phyloP scores from a whole-genome alignment of 2,329 filamentous ascomycete genomes.

The Tolypocladium capitatum region DNA sequence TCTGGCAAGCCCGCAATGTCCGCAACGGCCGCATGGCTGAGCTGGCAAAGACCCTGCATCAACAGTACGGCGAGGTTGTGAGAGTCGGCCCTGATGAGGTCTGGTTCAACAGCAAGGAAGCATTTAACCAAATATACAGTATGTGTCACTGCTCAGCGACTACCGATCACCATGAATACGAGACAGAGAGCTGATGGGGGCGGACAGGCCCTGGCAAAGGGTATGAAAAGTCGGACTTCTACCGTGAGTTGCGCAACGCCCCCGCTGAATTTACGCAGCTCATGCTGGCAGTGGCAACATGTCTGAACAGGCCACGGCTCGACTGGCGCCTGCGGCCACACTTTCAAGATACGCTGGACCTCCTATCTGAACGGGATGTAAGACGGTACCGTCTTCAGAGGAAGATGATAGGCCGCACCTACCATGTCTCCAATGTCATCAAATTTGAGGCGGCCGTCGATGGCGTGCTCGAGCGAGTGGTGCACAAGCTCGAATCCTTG shows the following conservation, averaged over 20 bases:
- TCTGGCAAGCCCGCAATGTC: slow-evolving; percentile 34
- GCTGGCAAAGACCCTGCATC: slow-evolving; percentile 31
- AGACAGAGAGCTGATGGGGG: not conserved
- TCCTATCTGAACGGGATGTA: slow-evolving; percentile 34
- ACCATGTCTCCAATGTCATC: slow-evolving; percentile 27
- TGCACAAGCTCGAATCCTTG: slow-evolving; percentile 22
- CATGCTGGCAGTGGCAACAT: slow-evolving; percentile 26
- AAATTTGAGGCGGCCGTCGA: slow-evolving; percentile 29
- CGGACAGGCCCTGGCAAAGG: slow-evolving; percentile 31
- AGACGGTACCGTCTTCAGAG: slow-evolving; percentile 34
- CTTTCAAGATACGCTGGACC: slow-evolving; percentile 32
- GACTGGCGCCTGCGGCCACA: slow-evolving; percentile 22
- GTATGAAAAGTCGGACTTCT: slow-evolving; percentile 39
- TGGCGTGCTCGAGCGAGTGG: slow-evolving; percentile 20
- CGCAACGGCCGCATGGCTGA: slow-evolving; percentile 27
- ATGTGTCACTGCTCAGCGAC: slow-evolving; percentile 3
- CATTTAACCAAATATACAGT: slow-evolving; percentile 35
- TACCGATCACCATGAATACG: not conserved
- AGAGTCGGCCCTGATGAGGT: slow-evolving; percentile 40
- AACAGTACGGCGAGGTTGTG: slow-evolving; percentile 34
- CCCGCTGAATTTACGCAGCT: not conserved
- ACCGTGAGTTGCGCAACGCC: slow-evolving; percentile 21
- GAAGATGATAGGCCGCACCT: slow-evolving; percentile 34
- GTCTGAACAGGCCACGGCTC: slow-evolving; percentile 27
- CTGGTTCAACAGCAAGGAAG: slow-evolving; percentile 35